Conservation (phyloP, 108 stramenopile genomes). For the Fragilariopsis cylindrus region DNA sequence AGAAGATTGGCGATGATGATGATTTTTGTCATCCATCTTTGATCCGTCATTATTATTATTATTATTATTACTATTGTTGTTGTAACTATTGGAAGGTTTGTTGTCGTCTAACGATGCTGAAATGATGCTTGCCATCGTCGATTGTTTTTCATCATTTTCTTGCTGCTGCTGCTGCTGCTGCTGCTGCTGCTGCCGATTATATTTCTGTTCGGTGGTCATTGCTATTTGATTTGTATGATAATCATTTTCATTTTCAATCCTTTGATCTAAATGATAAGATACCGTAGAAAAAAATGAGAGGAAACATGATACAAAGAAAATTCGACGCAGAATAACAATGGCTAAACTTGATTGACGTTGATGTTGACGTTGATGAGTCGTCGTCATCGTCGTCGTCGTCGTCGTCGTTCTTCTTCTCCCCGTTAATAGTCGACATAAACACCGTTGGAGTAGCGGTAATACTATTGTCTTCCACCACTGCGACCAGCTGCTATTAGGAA, state of each 20-base stretch:
- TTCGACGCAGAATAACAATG: neutral
- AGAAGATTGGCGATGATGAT: neutral
- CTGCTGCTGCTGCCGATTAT: neutral
- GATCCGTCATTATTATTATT: neutral
- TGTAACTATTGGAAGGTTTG: neutral
- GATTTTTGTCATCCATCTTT: neutral
- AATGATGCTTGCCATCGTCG: neutral
- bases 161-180: constrained; percentile 2
- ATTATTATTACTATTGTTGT: neutral
- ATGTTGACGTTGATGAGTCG: too few species aligned
- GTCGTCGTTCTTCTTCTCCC: too few species aligned
- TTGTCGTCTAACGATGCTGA: too few species aligned
- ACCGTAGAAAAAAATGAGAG: neutral
- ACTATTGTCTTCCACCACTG: too few species aligned
- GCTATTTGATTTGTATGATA: neutral
- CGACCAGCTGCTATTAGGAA: too few species aligned
- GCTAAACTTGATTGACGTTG: constrained; percentile 26
- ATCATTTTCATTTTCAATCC: neutral
- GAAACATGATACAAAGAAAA: neutral
- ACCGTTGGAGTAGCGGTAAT: too few species aligned
- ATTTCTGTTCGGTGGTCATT: neutral
- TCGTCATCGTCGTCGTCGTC: too few species aligned
- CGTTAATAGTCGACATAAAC: too few species aligned
- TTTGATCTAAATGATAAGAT: neutral
- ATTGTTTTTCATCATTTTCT: neutral